These are phyloP conservation scores for Sporothrix brasiliensis DNA, from an alignment of 2,329 filamentous ascomycete species.

Conservation along the genomic window DNA sequence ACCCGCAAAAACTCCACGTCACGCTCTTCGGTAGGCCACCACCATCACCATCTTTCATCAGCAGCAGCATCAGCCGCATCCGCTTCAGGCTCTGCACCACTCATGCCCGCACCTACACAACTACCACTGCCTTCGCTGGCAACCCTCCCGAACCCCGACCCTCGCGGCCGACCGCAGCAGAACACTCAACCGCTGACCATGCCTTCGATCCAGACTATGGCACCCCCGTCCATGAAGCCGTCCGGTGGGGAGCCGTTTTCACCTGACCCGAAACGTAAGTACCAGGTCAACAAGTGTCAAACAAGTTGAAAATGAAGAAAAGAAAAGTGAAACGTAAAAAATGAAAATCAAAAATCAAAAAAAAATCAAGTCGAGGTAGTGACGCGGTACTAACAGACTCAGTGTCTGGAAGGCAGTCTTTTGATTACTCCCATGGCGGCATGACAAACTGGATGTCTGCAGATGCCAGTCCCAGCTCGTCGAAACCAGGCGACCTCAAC, in stretches of 20 bases:
- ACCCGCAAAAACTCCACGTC: conserved; percentile 49
- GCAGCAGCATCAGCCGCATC: conserved; percentile 49
- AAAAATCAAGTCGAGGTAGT: background rate
- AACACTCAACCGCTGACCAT: conserved; percentile 50
- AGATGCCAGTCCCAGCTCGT: conserved; percentile 48
- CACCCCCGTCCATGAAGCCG: conserved; percentile 49
- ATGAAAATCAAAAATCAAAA: background rate
- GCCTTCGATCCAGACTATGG: conserved; percentile 52
- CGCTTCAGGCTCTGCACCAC: conserved; percentile 47
- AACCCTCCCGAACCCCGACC: conserved; percentile 44
- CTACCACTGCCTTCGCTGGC: conserved; percentile 21
- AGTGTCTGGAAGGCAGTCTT: conserved; percentile 36
- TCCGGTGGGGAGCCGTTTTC: conserved; percentile 45
- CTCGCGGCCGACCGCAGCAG: conserved; percentile 45
- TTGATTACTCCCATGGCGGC: conserved; percentile 46
- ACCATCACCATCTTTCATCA: background rate
- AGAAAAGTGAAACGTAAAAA: background rate
- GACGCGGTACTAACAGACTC: background rate
- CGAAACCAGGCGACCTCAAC: conserved; percentile 50
- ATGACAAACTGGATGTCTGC: conserved; percentile 51
- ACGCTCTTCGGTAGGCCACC: conserved; percentile 44
- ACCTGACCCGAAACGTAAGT: conserved; percentile 52
- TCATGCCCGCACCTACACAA: conserved; percentile 9
- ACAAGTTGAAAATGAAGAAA: background rate
- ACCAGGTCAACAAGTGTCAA: too few relatives aligned